Evolutionary conservation across 2,329 filamentous ascomycete species (phyloP), one percentile per base, ranked within the genome.

Genomic region (Teratosphaeria destructans): DNA sequence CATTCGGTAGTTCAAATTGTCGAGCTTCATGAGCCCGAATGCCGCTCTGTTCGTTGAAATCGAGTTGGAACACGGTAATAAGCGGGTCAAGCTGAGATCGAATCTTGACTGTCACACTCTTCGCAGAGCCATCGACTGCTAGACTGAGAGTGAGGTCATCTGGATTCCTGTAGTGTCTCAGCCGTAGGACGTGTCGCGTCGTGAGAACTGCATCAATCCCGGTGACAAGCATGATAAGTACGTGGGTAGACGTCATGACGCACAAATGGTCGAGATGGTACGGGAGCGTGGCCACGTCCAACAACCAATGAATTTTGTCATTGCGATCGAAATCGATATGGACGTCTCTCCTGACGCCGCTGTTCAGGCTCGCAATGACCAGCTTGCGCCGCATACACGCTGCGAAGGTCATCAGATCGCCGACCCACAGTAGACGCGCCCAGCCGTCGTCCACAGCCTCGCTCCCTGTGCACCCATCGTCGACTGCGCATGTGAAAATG

Each of bases 211-310:
- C 32, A 61, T 59, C 55, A 64, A 66, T 23, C 59, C 54, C 27
- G 57, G 61, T 47, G 61, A 64, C 55, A 47, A 71, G 66, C 39
- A 69, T 68, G 23, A 71, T 77, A 37, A 79, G 73, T 0, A 87
- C 59, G 32, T 74, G 74, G 0, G 75, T 75, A 12, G 77, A 79
- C 1, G 85, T 89, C 53, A 89, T 72, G 10, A 88, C 73, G 59
- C 85, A 82, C 1, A 84, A 66, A n/a, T 82, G 78, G 29, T 76
- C 74, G 5, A 75, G 72, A 57, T 79, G 73, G 2, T 71, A 66
- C 0, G 78, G 77, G 60, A 81, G 81, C 8, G 71, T 65, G 62
- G 78, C 77, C 1, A 85, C 67, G 66, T 87, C 81, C 60, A 90
- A 68, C 55, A 90, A 81, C 79, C 80, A 79, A 60, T 76, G 68